Conservation (phyloP, 345 rosid species). For the Cardamine occulta region DNA sequence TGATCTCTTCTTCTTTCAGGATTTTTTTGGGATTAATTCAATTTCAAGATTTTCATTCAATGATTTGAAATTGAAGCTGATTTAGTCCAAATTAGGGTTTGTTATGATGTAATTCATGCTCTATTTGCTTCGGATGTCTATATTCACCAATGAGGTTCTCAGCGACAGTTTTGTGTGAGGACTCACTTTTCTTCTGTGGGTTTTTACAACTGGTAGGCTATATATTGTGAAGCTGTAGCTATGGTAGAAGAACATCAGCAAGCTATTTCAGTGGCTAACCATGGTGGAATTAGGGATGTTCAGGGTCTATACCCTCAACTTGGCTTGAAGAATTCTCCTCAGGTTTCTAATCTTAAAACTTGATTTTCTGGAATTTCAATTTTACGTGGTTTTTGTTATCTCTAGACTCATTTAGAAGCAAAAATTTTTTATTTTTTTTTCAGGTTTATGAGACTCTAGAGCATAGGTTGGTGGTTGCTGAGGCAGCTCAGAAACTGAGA, state of each 20-base stretch:
- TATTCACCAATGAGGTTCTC: background rate
- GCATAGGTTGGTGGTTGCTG: slow-evolving; percentile 90
- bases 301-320: slow-evolving; percentile 68
- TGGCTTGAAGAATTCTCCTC: slow-evolving; percentile 77
- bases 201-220: slow-evolving; percentile 53
- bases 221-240: slow-evolving; percentile 81
- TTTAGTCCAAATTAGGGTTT: slow-evolving; percentile 19
- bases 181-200: slow-evolving; percentile 3
- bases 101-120: background rate
- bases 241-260: slow-evolving; percentile 98
- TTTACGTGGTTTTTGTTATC: background rate
- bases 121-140: slow-evolving; percentile 1
- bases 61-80: slow-evolving; percentile 5
- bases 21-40: background rate
- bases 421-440: slow-evolving; percentile 11
- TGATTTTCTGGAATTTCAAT: background rate
- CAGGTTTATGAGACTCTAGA: slow-evolving; percentile 91
- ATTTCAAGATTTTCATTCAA: background rate
- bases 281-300: slow-evolving; percentile 79
- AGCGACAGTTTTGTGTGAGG: slow-evolving; percentile 1
- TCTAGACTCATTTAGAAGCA: background rate
- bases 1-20: background rate
- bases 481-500: slow-evolving; percentile 93
- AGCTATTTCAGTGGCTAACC: slow-evolving; percentile 68
- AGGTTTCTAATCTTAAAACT: slow-evolving; percentile 44